Base-by-base conservation (phyloP, 2,329 filamentous ascomycete species). In the Ophiostoma triangulosporum region DNA sequence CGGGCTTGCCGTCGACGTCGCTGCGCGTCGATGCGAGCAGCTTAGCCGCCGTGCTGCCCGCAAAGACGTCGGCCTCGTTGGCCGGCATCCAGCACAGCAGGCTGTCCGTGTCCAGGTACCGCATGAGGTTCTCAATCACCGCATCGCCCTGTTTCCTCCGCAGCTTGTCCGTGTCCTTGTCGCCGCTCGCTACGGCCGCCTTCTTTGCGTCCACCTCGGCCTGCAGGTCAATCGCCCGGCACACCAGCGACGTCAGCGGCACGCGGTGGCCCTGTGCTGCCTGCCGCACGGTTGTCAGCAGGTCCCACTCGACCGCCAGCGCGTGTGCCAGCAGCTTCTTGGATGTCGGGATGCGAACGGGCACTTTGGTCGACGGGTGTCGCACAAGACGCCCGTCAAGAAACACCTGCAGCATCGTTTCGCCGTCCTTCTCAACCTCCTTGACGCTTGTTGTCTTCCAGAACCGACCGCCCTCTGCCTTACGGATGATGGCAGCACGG, bases 261-360 rank as follows among this genome's bases (percentile, higher is more conserved):
- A 96, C 91, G 48, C 94, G 80, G 69, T 97, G 88, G 56, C 86
- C 80, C 66, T 84, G 87, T 36, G 90, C 77, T 0, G 89, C 88
- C 68, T 97, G 88, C 64, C 90, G 84, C 3, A 86, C 81, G 14
- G 86, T 86, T 24, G 83, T 77, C 57, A 98, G 77, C 49, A 84
- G 74, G 65, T 96, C 90, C 93, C 93, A 98, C 72, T 98, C 93
- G 45, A 94, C 71, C 3, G 91, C 93, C 58, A 98, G 82, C 54
- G 88, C 87, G 45, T 83, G 76, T 24, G 91, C 91, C 36, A 97
- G 83, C 62, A 88, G 78, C 31, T 81, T 82, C 70, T 96, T 97
- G 54, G 76, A 77, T 1, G 71, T 62, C 0, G 93, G 90, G 27
- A 97, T 63, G 1, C 76, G 78, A 61, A 98, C 73, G 58, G 88